A percentile compares a stretch with the other conserved stretches of the same genome.
Conservation (phyloP, 1,284 basidiomycete genomes). For the Ceratobasidium sp. region DNA sequence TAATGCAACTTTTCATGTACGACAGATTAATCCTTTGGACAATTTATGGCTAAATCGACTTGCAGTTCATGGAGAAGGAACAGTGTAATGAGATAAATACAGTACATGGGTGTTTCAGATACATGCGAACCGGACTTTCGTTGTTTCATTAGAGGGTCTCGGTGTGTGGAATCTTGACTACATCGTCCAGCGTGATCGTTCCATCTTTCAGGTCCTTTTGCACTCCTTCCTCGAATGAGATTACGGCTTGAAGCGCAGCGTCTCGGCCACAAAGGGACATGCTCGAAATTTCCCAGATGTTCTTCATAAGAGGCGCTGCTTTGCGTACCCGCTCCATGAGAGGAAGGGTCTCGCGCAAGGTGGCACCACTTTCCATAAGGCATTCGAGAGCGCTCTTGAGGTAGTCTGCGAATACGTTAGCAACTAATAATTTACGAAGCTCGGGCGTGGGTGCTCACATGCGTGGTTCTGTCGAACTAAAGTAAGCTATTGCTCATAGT, state of each 20-base stretch:
- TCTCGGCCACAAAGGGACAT: constrained; percentile 39
- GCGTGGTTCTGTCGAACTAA: constrained; percentile 12
- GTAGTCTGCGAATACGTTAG: constrained; percentile 19
- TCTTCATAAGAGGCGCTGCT: constrained; percentile 38
- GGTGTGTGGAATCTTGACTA: constrained; percentile 34
- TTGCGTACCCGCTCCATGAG: constrained; percentile 33
- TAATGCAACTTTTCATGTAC: constrained; percentile 8
- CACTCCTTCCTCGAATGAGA: constrained; percentile 41
- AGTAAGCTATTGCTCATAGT: background rate
- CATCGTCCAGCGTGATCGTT: constrained; percentile 34
- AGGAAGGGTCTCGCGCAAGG: constrained; percentile 35
- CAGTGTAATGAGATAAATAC: constrained; percentile 33
- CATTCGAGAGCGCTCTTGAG: constrained; percentile 42
- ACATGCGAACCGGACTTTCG: constrained; percentile 13
- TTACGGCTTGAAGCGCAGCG: constrained; percentile 36
- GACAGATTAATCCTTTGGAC: constrained; percentile 15
- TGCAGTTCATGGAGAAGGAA: constrained; percentile 1
- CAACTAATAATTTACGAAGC: background rate
- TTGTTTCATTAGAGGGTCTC: constrained; percentile 26
- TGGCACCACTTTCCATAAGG: constrained; percentile 41
- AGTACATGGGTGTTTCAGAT: constrained; percentile 24
- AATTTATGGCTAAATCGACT: constrained; percentile 16
- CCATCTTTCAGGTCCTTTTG: constrained; percentile 41
- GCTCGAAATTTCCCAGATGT: constrained; percentile 39
- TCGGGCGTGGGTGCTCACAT: background rate